phyloP scores from a whole-genome alignment of 805 yeast species.

The Cyberlindnera euphorbiiphila region DNA sequence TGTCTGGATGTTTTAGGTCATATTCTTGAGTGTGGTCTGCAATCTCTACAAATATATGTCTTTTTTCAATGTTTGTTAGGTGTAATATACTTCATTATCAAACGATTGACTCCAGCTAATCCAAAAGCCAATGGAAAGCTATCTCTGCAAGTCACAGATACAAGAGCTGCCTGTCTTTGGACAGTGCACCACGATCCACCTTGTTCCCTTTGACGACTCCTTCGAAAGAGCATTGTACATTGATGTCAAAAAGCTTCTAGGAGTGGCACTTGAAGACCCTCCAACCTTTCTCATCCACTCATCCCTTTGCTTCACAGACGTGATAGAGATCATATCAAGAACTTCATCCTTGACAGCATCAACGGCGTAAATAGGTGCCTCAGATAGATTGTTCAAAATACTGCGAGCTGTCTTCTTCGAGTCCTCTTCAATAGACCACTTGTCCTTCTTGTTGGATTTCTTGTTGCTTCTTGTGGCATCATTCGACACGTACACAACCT shows the following conservation, averaged over 20 bases:
- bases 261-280: conserved; percentile 71
- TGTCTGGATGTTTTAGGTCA: conserved; percentile 9
- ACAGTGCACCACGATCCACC: conserved; percentile 74
- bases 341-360: conserved; percentile 81
- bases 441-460: conserved; percentile 70
- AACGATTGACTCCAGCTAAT: too few relatives aligned
- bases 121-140: conserved; percentile 2
- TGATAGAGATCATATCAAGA: conserved; percentile 73
- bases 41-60: background rate
- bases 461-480: conserved; percentile 78
- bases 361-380: conserved; percentile 71
- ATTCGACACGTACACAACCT: conserved; percentile 65
- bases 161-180: conserved; percentile 72
- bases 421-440: conserved; percentile 72
- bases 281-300: conserved; percentile 79
- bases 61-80: too few relatives aligned
- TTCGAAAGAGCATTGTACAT: conserved; percentile 69
- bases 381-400: conserved; percentile 50
- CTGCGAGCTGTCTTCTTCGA: conserved; percentile 57
- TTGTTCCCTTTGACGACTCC: conserved; percentile 67
- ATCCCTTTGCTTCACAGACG: conserved; percentile 71
- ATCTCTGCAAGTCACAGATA: conserved; percentile 60
- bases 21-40: background rate
- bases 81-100: too few relatives aligned
- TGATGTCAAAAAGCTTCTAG: conserved; percentile 73